These are phyloP conservation scores for Pseudocercospora vitis DNA, from an alignment of 2,329 filamentous ascomycete species.

Conservation along the genomic window DNA sequence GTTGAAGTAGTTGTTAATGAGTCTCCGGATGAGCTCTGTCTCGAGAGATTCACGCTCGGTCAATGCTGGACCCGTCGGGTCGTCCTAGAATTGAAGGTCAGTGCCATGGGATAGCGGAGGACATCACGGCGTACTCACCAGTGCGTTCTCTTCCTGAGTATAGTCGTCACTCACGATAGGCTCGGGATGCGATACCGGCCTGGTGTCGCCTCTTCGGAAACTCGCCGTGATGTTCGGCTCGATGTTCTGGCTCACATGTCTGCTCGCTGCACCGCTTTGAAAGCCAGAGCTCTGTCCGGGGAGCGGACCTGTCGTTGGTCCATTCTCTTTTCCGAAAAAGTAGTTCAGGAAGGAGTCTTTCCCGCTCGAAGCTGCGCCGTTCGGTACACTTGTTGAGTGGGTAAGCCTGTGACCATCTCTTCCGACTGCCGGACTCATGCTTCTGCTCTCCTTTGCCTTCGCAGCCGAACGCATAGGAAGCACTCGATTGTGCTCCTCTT, in stretches of 20 bases:
- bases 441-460: constrained; percentile 61
- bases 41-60: constrained; percentile 96
- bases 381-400: constrained; percentile 25
- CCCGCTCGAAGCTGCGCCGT: constrained; percentile 55
- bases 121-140: constrained; percentile 26
- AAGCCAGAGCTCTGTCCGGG: constrained; percentile 42
- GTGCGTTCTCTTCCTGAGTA: constrained; percentile 29
- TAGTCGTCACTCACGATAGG: constrained; percentile 57
- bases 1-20: constrained; percentile 98
- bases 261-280: constrained; percentile 44
- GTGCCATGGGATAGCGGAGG: not conserved
- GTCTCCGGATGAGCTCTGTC: constrained; percentile 91
- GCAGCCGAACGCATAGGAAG: constrained; percentile 54
- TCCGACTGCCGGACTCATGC: constrained; percentile 77
- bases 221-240: constrained; percentile 84
- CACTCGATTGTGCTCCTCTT: constrained; percentile 49
- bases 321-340: constrained; percentile 95
- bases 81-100: constrained; percentile 27
- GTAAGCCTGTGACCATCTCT: constrained; percentile 42
- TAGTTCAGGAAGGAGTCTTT: constrained; percentile 96
- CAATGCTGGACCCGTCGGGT: constrained; percentile 62
- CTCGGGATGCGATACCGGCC: constrained; percentile 36
- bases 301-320: constrained; percentile 42
- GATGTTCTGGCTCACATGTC: constrained; percentile 74
- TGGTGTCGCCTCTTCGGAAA: constrained; percentile 69